Conservation (phyloP, 73 alveolate genomes). For the Breviolum minutum region DNA sequence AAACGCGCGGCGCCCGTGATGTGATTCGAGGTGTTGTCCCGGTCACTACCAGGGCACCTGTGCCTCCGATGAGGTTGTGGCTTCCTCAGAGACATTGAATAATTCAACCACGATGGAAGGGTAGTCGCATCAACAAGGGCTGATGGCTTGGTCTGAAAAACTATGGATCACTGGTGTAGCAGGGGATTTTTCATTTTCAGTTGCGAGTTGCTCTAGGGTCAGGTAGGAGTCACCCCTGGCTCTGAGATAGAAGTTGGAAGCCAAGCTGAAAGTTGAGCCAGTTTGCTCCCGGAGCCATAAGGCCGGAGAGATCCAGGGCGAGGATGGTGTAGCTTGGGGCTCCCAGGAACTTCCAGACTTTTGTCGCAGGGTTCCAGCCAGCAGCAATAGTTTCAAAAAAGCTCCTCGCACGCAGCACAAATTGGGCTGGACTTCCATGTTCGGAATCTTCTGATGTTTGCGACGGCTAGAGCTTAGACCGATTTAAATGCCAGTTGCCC, state of each 20-base stretch:
- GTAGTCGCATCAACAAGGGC: neutral
- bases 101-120: neutral
- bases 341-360: neutral
- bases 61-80: conserved; percentile 49
- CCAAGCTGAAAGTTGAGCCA: neutral
- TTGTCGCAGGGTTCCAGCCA: neutral
- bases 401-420: no score
- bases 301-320: conserved; percentile 92
- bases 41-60: conserved; percentile 63
- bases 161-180: neutral
- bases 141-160: neutral
- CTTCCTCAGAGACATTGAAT: neutral
- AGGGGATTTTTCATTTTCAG: neutral
- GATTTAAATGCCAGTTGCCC: no score
- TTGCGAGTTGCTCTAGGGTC: neutral
- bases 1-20: neutral
- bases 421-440: no score
- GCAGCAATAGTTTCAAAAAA: no score
- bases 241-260: neutral
- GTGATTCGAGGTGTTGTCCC: neutral
- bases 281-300: neutral
- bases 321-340: conserved; percentile 59
- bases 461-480: no score
- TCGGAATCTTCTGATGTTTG: no score
- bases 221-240: no score